Percentiles rank a stretch among this genome's conserved stretches.
phyloP scores from a whole-genome alignment of 2,329 filamentous ascomycete genomes.

The Fusarium kyushuense region DNA sequence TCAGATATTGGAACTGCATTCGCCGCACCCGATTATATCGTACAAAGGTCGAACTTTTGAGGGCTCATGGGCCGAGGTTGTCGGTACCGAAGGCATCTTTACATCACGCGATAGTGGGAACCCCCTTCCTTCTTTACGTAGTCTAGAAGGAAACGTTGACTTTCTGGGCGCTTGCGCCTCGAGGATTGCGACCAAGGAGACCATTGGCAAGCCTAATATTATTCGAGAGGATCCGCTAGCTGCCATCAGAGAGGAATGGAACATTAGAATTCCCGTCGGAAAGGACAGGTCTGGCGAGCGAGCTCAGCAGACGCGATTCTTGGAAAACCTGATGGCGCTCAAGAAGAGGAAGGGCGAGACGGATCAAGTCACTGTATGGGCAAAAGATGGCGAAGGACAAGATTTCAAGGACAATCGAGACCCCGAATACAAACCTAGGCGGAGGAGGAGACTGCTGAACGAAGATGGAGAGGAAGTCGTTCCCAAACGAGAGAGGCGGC shows the following conservation, averaged over 20 bases:
- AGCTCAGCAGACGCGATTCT: conserved; percentile 66
- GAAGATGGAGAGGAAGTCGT: conserved; percentile 46
- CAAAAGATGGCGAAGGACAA: conserved; percentile 58
- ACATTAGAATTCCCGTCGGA: conserved; percentile 60
- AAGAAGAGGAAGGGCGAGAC: conserved; percentile 74
- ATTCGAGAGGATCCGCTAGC: conserved; percentile 52
- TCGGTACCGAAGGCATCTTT: conserved; percentile 88
- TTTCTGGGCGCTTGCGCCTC: conserved; percentile 77
- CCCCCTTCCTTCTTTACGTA: conserved; percentile 61
- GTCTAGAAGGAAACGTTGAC: conserved; percentile 71
- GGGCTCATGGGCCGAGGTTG: conserved; percentile 83
- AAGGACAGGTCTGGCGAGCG: conserved; percentile 62
- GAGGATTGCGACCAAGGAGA: conserved; percentile 76
- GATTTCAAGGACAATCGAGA: conserved; percentile 57
- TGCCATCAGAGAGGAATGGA: conserved; percentile 57
- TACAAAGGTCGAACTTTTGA: conserved; percentile 83
- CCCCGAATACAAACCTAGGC: conserved; percentile 55
- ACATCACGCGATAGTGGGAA: conserved; percentile 64
- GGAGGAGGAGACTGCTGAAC: conserved; percentile 45
- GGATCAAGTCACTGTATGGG: conserved; percentile 73
- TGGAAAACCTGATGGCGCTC: conserved; percentile 73
- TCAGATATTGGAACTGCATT: conserved; percentile 87
- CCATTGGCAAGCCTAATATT: conserved; percentile 65
- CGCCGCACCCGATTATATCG: conserved; percentile 78
- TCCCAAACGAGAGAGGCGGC: conserved; percentile 36